These are phyloP conservation scores for Brassica cretica DNA, from an alignment of 345 rosid species.

Conservation along the genomic window DNA sequence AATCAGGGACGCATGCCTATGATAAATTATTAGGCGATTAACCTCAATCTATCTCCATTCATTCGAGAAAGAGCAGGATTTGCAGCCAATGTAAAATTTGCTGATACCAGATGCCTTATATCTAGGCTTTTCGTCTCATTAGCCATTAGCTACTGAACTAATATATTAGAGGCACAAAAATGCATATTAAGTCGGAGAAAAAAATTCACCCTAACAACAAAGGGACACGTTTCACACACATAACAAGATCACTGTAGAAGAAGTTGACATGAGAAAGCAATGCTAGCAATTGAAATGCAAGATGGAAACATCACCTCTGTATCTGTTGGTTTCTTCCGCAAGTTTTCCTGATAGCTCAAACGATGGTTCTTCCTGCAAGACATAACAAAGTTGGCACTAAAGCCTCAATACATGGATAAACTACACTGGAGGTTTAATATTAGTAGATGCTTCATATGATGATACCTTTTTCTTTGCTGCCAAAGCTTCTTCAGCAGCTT, in stretches of 20 bases:
- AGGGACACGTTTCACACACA: neutral
- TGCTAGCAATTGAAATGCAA: neutral
- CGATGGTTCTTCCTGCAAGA: conserved; percentile 79
- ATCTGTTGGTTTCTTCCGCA: conserved; percentile 92
- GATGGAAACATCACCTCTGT: conserved; percentile 57
- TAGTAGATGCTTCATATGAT: neutral
- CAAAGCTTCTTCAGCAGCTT: conserved; percentile 86
- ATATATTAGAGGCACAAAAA: neutral
- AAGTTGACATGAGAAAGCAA: neutral
- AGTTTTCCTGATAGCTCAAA: conserved; percentile 98
- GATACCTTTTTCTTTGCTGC: conserved; percentile 76
- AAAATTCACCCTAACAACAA: neutral
- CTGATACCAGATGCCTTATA: neutral
- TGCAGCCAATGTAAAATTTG: neutral
- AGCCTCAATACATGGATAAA: conserved; percentile 2
- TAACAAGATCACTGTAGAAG: conserved; percentile 5
- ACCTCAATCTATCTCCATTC: neutral
- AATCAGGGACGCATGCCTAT: conserved; percentile 7
- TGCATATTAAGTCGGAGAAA: neutral
- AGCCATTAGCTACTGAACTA: neutral
- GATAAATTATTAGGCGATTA: neutral
- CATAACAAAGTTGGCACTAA: conserved; percentile 17
- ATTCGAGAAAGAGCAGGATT: neutral
- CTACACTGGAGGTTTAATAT: neutral
- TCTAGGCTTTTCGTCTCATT: neutral